phyloP scores from a whole-genome alignment of 2,329 filamentous ascomycete genomes.

The Metarhizium humberi region DNA sequence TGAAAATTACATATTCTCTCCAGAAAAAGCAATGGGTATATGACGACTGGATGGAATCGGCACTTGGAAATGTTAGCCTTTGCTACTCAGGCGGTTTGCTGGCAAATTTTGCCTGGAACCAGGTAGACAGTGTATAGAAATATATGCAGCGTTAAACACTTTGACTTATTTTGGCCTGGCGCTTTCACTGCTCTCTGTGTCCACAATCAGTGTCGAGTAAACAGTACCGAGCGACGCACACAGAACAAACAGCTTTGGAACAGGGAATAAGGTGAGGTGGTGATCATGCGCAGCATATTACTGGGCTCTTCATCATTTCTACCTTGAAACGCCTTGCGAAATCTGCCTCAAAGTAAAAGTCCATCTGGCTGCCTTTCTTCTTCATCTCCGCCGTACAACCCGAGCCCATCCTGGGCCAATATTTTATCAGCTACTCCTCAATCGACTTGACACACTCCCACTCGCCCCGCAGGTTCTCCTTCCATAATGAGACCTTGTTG shows the following conservation, averaged over 20 bases:
- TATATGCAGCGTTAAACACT: too few species aligned
- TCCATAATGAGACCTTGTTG: constrained; percentile 97
- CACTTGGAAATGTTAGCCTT: too few species aligned
- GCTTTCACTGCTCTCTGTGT: too few species aligned
- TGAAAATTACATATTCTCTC: too few species aligned
- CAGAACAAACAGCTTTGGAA: neutral
- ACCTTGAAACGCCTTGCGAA: constrained; percentile 27
- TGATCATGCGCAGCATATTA: neutral
- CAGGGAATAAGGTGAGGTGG: neutral
- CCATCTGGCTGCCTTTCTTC: neutral
- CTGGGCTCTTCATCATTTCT: constrained; percentile 11
- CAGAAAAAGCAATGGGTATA: too few species aligned
- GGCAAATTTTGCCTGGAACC: too few species aligned
- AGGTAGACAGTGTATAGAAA: too few species aligned
- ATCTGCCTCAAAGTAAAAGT: neutral
- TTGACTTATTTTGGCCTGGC: too few species aligned
- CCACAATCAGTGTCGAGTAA: too few species aligned
- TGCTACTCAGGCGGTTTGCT: too few species aligned
- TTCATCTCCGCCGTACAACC: neutral
- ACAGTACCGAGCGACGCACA: too few species aligned
- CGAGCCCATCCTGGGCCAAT: neutral
- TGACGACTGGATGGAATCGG: too few species aligned
- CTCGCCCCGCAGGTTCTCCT: constrained; percentile 91
- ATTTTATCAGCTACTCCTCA: constrained; percentile 54
- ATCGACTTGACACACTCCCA: constrained; percentile 98